These are phyloP conservation scores for Rhizophagus prolifer DNA, from an alignment of 192 early-diverging fungal genomes.

Conservation along the genomic window DNA sequence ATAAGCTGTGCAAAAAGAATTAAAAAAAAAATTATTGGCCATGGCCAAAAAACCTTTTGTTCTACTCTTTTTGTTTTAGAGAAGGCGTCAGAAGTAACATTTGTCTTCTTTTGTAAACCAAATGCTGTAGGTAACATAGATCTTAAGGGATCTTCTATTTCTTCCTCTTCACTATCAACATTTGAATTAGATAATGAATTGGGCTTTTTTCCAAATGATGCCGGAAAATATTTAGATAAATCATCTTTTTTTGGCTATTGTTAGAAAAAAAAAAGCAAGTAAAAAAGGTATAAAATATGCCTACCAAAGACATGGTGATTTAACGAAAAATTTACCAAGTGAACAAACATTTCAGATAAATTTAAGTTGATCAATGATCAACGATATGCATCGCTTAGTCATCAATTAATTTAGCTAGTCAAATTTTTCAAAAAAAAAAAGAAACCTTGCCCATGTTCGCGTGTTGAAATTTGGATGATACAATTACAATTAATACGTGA, in stretches of 20 bases:
- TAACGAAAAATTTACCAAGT: too few species aligned
- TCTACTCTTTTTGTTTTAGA: constrained; percentile 38
- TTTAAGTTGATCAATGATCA: too few species aligned
- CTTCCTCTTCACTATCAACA: background rate
- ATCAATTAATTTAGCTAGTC: too few species aligned
- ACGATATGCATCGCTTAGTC: too few species aligned
- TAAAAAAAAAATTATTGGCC: background rate
- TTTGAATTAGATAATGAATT: constrained; percentile 26
- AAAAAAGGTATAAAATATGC: too few species aligned
- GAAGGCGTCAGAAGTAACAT: constrained; percentile 28
- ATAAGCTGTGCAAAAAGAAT: background rate
- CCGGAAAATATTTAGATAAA: constrained; percentile 46
- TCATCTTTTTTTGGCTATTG: constrained; percentile 35
- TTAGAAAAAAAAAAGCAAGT: too few species aligned
- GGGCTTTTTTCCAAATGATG: constrained; percentile 42
- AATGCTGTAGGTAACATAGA: constrained; percentile 54
- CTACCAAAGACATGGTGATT: too few species aligned
- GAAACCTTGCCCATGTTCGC: too few species aligned
- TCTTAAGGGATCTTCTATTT: constrained; percentile 40
- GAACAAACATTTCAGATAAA: too few species aligned
- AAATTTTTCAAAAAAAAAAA: too few species aligned
- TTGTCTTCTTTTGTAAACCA: constrained; percentile 44
- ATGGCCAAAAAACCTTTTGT: constrained; percentile 22
- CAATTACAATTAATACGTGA: too few species aligned
- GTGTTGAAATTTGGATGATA: too few species aligned